Base-by-base conservation (phyloP, 1,139 yeast genomes). In the Hemisphaericaspora xylofermentans region DNA sequence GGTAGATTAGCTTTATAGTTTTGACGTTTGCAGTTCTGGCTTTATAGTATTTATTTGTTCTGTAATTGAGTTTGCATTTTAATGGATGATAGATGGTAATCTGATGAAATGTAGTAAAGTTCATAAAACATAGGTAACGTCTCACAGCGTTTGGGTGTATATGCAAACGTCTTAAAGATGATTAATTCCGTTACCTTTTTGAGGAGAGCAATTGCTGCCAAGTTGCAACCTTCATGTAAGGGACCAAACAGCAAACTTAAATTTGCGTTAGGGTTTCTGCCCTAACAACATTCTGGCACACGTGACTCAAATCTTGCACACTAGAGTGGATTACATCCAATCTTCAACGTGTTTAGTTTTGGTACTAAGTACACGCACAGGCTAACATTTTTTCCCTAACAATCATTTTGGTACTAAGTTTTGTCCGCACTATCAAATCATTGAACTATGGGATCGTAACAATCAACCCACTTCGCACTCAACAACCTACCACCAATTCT, bases 221-320 rank as follows among this genome's bases (percentile, higher is more conserved):
- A 15, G 9, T 13, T 6, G 31, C 8, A n/a, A 13, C 14, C n/a
- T 28, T 14, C 31, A 13, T 28, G 18, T 15, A n/a, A n/a, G n/a
- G 9, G 8, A 19, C 22, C 5, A 19, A 8, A 19, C 5, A 19
- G 8, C 5, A 19, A 19, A 6, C 8, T 19, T 5, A 19, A 19
- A 19, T 17, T 8, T 27, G 5, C 4, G 21, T 31, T 31, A 31
- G 34, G 34, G 34, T 10, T 31, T 6, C 3, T 18, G n/a, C 34
- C 34, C 34, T 31, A 27, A 5, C 8, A 2, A 17, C 7, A 10
- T 6, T 2, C n/a, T 3, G 2, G 2, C 6, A n/a, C 39, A 36
- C 39, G 39, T 36, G 39, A 36, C 13, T 6, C 10, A 3, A 19
- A 30, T 22, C 31, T 22, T 31, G 30, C 39, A 30, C 35, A 30